Base-by-base conservation (phyloP, 345 rosid genomes). In the Lumnitzera racemosa region DNA sequence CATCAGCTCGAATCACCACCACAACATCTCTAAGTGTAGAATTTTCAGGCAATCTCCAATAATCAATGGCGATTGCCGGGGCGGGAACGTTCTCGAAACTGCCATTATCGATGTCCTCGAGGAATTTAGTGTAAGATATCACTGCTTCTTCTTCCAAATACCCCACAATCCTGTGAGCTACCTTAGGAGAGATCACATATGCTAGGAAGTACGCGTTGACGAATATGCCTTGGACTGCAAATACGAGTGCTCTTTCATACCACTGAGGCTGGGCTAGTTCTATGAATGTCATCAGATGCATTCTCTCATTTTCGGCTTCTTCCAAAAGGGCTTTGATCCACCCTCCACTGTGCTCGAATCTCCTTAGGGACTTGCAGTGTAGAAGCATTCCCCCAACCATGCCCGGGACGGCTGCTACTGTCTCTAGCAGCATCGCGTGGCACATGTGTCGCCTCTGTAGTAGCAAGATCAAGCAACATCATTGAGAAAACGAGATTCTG, bases 301-400 rank as follows among this genome's bases (percentile, higher is more conserved):
- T 81, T 17, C 87, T 76, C 78, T 84, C 84, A 64, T 84, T 84
- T 64, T 79, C 83, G 5, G 90, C 87, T 50, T 84, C 90, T 66
- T 84, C 90, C 0, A 84, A 59, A 56, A 81, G 74, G 0, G 87
- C 87, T 68, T 81, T 84, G 51, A 84, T 84, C 90, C 90, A 79
- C 12, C 87, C 90, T 0, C 90, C 84, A 47, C 87, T 81, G 12
- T 81, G 90, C 60, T 84, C 83, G 61, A 81, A 81, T 27, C 80
- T 48, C 43, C 87, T 63, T 15, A 84, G 76, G 15, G 90, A 84
- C 61, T 84, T 84, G 65, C 71, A 75, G 56, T 81, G 87, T 61
- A 81, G 58, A 13, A 81, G 81, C 90, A 84, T 81, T 15, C 89
- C 87, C 50, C 90, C 87, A 2, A 81, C 87, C 90, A 84, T 84